These are phyloP conservation scores for Pichia californica DNA, from an alignment of 805 yeast genomes.

Conservation along the genomic window DNA sequence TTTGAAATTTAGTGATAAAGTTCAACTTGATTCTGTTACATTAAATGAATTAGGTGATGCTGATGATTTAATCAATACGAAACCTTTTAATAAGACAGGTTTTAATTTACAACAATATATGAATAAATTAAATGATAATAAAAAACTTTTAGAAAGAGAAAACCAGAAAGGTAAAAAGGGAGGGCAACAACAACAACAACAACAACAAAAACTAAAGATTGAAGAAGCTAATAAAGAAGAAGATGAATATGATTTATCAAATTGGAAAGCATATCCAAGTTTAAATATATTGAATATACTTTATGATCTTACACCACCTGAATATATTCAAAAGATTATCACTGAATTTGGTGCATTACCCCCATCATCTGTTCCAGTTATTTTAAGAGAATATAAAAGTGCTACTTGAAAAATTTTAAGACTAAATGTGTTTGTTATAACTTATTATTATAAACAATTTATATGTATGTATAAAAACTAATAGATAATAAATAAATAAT, in stretches of 20 bases:
- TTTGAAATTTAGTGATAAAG: conserved; percentile 89
- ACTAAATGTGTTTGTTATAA: too few species aligned
- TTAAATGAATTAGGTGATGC: conserved; percentile 84
- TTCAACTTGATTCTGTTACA: conserved; percentile 93
- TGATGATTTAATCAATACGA: conserved; percentile 56
- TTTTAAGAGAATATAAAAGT: conserved; percentile 81
- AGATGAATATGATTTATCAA: conserved; percentile 40
- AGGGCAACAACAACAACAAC: conserved; percentile 15
- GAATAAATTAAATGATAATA: conserved; percentile 34
- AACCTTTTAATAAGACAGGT: conserved; percentile 53
- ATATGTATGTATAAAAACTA: too few species aligned
- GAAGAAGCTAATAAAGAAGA: conserved; percentile 21
- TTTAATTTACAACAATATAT: conserved; percentile 61
- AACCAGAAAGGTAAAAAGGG: conserved; percentile 16
- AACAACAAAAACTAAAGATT: conserved; percentile 20
- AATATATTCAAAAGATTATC: conserved; percentile 86
- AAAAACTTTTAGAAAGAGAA: conserved; percentile 17
- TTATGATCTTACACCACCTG: conserved; percentile 93
- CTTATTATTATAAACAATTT: too few species aligned
- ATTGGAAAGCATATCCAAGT: conserved; percentile 58
- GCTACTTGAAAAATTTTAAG: too few species aligned
- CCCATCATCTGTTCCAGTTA: conserved; percentile 97
- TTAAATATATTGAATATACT: conserved; percentile 76
- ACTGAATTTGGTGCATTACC: conserved; percentile 96
- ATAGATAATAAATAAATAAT: too few species aligned